Evolutionary conservation across 139 green algal genomes (phyloP).

Genomic region (Chlamydomonas incerta): DNA sequence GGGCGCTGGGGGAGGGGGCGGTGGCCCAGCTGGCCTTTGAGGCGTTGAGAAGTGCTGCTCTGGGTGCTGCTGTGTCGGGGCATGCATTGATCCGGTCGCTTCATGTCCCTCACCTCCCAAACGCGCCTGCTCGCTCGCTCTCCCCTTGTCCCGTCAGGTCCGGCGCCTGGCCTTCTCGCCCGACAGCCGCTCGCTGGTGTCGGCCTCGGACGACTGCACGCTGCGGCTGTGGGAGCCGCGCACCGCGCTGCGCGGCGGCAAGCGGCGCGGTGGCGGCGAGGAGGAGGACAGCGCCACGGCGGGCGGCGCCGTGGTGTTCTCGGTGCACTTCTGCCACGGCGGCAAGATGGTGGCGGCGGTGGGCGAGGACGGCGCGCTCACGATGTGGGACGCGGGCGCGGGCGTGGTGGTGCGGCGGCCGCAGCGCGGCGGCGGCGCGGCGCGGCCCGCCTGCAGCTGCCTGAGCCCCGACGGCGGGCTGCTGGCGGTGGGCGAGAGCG

Average conservation of each 20-base stretch:
- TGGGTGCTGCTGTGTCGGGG: no score
- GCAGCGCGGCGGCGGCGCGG: not conserved
- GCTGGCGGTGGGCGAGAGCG: conserved; percentile 30
- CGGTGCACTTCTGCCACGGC: conserved; percentile 15
- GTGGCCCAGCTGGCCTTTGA: no score
- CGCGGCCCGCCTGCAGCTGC: not conserved
- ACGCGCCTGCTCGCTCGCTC: no score
- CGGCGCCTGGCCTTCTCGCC: conserved; percentile 15
- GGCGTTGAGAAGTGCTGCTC: no score
- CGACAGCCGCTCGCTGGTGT: not conserved
- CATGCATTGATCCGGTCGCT: no score
- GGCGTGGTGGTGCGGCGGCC: not conserved
- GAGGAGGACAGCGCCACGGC: not conserved
- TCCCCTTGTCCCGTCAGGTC: not conserved
- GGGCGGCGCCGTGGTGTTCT: not conserved
- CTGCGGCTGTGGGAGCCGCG: conserved; percentile 31
- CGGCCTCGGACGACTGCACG: conserved; percentile 22
- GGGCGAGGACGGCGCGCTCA: conserved; percentile 18
- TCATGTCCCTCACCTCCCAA: no score
- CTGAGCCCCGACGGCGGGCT: not conserved
- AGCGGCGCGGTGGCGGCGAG: not conserved
- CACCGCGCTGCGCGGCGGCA: not conserved
- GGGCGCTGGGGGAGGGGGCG: not conserved
- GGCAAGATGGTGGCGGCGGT: not conserved
- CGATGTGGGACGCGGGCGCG: conserved; percentile 5